phyloP scores from a whole-genome alignment of 495 filamentous ascomycete genomes.

The Podospora fimiseda region DNA sequence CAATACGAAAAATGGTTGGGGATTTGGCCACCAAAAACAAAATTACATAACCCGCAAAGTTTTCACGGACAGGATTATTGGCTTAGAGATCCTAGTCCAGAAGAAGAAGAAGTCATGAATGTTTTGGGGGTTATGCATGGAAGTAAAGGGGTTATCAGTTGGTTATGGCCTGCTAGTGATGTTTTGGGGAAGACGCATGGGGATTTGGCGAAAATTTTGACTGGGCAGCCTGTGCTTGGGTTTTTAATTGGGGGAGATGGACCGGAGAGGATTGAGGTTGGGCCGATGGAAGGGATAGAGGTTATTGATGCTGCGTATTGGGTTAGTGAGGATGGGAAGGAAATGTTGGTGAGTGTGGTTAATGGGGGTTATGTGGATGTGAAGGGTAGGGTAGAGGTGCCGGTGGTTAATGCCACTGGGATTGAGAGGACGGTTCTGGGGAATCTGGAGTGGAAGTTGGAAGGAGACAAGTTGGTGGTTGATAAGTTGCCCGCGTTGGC shows the following conservation, averaged over 20 bases:
- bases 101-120: not conserved
- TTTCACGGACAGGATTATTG: not conserved
- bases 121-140: not conserved
- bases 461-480: no score
- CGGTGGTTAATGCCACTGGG: no score
- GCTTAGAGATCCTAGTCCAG: not conserved
- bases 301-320: no score
- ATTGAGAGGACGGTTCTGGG: no score
- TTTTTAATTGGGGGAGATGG: not conserved
- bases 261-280: not conserved
- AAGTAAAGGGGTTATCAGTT: not conserved
- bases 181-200: not conserved
- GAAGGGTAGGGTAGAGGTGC: no score
- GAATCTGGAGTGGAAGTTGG: no score
- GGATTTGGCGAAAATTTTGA: not conserved
- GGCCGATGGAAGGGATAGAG: no score
- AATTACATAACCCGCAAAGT: not conserved
- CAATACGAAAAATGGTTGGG: conserved; percentile 41
- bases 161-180: not conserved
- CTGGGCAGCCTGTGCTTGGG: not conserved
- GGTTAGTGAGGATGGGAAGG: no score
- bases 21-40: conserved; percentile 21
- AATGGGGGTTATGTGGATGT: no score
- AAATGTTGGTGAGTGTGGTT: no score
- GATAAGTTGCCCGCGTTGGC: no score